Evolutionary conservation across 2,329 filamentous ascomycete genomes (phyloP).

Genomic region (Aspergillus novofumigatus): DNA sequence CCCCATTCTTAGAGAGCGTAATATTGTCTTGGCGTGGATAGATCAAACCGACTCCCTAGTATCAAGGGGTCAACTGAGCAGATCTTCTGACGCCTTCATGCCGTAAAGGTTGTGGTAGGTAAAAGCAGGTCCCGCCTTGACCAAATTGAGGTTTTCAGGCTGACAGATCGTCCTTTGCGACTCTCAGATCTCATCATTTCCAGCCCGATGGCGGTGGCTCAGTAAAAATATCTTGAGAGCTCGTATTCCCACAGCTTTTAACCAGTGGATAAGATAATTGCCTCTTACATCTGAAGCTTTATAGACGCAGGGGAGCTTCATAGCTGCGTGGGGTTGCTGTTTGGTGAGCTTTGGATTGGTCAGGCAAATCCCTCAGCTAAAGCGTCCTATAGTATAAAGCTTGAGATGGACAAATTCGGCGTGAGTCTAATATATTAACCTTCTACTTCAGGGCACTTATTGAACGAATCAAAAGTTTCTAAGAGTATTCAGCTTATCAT

Average conservation of each 20-base stretch:
- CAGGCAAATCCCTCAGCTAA: constrained; percentile 10
- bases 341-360: constrained; percentile 6
- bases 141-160: background rate
- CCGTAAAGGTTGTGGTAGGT: background rate
- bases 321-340: constrained; percentile 6
- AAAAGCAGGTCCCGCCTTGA: background rate
- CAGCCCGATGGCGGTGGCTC: background rate
- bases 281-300: constrained; percentile 4
- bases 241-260: background rate
- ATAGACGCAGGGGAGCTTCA: background rate
- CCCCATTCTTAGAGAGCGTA: too few species aligned
- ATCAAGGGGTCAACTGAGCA: background rate
- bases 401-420: background rate
- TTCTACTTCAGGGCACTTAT: background rate
- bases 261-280: constrained; percentile 9
- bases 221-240: background rate
- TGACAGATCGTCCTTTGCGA: background rate
- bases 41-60: too few species aligned
- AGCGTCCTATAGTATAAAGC: background rate
- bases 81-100: background rate
- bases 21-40: too few species aligned
- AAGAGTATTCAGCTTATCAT: background rate
- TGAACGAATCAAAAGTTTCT: background rate
- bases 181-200: background rate
- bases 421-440: background rate